Base-by-base conservation (phyloP, 2,329 filamentous ascomycete species). In the Purpureocillium lavendulum region DNA sequence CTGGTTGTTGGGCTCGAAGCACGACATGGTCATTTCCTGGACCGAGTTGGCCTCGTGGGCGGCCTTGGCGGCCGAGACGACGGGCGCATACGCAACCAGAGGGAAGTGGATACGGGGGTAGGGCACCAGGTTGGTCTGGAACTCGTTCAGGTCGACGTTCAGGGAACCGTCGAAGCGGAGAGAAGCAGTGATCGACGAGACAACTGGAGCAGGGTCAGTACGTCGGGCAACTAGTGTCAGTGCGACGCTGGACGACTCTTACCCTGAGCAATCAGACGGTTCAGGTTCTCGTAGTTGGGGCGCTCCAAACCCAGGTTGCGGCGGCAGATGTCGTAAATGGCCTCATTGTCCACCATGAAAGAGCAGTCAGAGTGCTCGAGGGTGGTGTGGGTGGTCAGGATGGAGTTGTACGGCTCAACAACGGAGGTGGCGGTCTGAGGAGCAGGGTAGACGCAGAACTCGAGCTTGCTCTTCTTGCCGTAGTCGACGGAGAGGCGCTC, bases 271-370 rank as follows among this genome's bases (percentile, higher is more conserved):
- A 98, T 96, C 63, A 98, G 77, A 56, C 92, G 87, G 81, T 98
- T 98, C 54, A 98, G 76, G 77, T 98, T 96, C 78, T 95, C 89
- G 67, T 89, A 96, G 78, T 90, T 90, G 59, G 92, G 92, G 54
- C 92, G 87, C 79, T 95, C 89, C 53, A 98, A 89, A 52, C 87
- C 89, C 50, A 98, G 80, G 77, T 95, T 97, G 64, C 88, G 85
- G 61, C 89, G 85, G 83, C 92, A 98, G 66, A 98, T 97, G 65
- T 97, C 92, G 71, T 97, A 97, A 66, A 98, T 96, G 58, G 92
- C 92, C 77, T 98, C 92, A 71, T 98, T 98, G 75, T 98, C 92
- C 54, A 98, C 92, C 87, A 97, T 95, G 80, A 98, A 98, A 58
- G 86, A 94, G 78, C 92, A 97, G 79, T 98, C 92, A 48, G 89